Conservation (phyloP, 2,329 filamentous ascomycete species). For the Aspergillus novoparasiticus region DNA sequence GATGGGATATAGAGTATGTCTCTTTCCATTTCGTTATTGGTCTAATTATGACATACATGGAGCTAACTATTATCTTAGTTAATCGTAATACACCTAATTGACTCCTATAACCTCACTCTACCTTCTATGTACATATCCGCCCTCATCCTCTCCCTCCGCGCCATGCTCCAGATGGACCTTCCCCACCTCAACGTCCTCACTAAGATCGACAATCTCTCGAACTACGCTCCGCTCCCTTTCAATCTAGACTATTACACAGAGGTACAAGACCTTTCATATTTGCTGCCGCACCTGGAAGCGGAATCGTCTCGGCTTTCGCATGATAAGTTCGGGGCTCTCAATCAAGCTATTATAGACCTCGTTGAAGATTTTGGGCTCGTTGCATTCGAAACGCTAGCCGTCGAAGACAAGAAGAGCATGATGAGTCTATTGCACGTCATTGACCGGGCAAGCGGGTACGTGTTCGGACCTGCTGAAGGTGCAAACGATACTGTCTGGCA, state of each 20-base stretch:
- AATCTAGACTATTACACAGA: constrained; percentile 98
- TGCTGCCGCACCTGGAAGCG: constrained; percentile 76
- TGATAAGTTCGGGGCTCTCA: constrained; percentile 79
- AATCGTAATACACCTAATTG: constrained; percentile 88
- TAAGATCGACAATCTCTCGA: constrained; percentile 91
- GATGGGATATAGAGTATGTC: constrained; percentile 80
- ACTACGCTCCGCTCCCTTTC: constrained; percentile 85
- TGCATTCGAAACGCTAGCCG: constrained; percentile 87
- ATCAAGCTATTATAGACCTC: constrained; percentile 81
- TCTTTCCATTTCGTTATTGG: not conserved
- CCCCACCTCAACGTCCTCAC: constrained; percentile 94
- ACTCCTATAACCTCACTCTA: constrained; percentile 89
- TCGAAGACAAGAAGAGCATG: constrained; percentile 97
- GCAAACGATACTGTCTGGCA: constrained; percentile 98
- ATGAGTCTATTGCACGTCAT: constrained; percentile 86
- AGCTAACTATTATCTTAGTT: constrained; percentile 59
- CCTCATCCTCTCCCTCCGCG: constrained; percentile 85
- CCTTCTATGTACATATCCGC: constrained; percentile 95
- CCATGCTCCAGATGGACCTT: constrained; percentile 98
- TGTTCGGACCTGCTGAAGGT: constrained; percentile 86
- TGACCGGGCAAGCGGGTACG: constrained; percentile 89
- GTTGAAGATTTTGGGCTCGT: constrained; percentile 90
- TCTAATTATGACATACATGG: not conserved
- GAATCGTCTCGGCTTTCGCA: constrained; percentile 72
- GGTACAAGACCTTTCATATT: constrained; percentile 85